Evolutionary conservation across 768 basidiomycete genomes (phyloP).

Genomic region (Chalciporus sphaerocephalus): DNA sequence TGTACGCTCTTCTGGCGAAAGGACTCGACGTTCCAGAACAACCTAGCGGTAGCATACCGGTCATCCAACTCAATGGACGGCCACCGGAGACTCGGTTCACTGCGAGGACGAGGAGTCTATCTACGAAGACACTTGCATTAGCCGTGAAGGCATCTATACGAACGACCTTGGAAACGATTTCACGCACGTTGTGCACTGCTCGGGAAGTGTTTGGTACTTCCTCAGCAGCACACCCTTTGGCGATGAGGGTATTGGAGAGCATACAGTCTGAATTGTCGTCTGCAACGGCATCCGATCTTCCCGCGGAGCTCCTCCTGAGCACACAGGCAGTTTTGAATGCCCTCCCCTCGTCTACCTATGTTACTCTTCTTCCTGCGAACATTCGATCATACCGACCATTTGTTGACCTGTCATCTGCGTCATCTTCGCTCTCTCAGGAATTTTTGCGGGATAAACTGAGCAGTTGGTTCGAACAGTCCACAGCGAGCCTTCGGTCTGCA

Average conservation of each 20-base stretch:
- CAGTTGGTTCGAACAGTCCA: constrained; percentile 62
- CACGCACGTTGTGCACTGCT: constrained; percentile 53
- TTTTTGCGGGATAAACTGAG: constrained; percentile 45
- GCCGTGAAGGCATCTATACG: constrained; percentile 54
- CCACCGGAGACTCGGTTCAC: constrained; percentile 16
- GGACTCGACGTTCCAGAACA: constrained; percentile 21
- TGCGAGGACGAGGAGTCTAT: constrained; percentile 2
- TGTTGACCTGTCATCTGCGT: constrained; percentile 63
- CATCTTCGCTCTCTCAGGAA: constrained; percentile 44
- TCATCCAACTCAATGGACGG: constrained; percentile 34
- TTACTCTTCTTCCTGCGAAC: constrained; percentile 66
- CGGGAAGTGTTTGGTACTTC: constrained; percentile 53
- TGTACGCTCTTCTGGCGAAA: constrained; percentile 44
- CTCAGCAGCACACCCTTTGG: constrained; percentile 40
- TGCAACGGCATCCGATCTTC: constrained; percentile 30
- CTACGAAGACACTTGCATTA: constrained; percentile 37
- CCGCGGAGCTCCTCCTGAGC: constrained; percentile 54
- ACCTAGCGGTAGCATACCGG: constrained; percentile 30
- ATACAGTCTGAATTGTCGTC: constrained; percentile 52
- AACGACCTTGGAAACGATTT: constrained; percentile 50
- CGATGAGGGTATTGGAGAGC: constrained; percentile 51
- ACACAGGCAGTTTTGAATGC: constrained; percentile 63
- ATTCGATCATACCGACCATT: constrained; percentile 83
- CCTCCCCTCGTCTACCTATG: constrained; percentile 80
- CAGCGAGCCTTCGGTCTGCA: constrained; percentile 40